Conservation (phyloP, 768 basidiomycete genomes). For the Royoungia palumana region DNA sequence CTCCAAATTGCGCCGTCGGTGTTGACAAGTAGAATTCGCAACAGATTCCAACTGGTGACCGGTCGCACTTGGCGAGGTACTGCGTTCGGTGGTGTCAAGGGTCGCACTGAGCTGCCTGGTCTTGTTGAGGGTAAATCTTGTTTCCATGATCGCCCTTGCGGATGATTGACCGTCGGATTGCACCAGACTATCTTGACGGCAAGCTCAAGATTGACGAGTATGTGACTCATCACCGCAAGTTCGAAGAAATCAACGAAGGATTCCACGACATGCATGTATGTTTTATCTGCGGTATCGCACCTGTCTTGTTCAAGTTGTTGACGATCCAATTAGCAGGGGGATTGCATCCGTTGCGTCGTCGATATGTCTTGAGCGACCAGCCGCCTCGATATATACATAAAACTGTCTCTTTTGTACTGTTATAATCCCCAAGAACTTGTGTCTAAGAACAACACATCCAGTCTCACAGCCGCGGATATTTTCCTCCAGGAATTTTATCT, state of each 20-base stretch:
- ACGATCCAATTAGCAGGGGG: conserved; percentile 46
- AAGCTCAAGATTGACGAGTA: conserved; percentile 93
- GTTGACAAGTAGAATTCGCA: neutral
- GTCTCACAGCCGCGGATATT: conserved; percentile 7
- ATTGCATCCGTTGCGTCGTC: conserved; percentile 94
- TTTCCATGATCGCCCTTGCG: neutral
- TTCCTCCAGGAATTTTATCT: conserved; percentile 49
- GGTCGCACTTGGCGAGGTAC: conserved; percentile 92
- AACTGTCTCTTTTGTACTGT: conserved; percentile 4
- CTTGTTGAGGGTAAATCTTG: conserved; percentile 73
- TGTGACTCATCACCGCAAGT: conserved; percentile 78
- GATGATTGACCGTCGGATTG: neutral
- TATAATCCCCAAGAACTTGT: neutral
- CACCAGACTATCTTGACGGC: conserved; percentile 73
- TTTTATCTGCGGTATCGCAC: conserved; percentile 11
- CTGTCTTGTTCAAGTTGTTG: neutral
- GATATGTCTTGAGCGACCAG: conserved; percentile 61
- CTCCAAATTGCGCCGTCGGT: neutral
- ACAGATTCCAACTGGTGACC: conserved; percentile 66
- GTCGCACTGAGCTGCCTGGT: conserved; percentile 90
- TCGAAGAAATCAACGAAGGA: conserved; percentile 78
- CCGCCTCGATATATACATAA: neutral
- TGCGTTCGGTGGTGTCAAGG: conserved; percentile 98
- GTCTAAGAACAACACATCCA: no score
- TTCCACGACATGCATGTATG: conserved; percentile 97